phyloP scores from a whole-genome alignment of 1,284 basidiomycete species.

The Volvariella volvacea region DNA sequence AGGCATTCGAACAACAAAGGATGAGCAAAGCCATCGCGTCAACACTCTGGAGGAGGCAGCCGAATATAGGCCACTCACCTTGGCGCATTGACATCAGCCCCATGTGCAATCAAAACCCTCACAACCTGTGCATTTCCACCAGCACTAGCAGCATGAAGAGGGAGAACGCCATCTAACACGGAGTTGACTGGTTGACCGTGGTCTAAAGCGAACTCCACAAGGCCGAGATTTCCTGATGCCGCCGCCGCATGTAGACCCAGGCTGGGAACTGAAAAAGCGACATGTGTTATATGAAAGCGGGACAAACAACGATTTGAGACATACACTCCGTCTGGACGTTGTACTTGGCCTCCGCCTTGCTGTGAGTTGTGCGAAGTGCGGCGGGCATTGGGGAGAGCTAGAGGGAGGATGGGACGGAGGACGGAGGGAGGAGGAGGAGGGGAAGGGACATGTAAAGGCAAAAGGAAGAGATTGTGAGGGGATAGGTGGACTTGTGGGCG shows the following conservation, averaged over 20 bases:
- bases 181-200: slow-evolving; percentile 93
- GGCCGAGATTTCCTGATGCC: slow-evolving; percentile 80
- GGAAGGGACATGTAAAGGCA: not conserved
- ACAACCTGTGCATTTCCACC: slow-evolving; percentile 85
- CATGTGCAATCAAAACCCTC: slow-evolving; percentile 78
- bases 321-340: slow-evolving; percentile 76
- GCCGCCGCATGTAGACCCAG: slow-evolving; percentile 88
- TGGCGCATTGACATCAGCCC: slow-evolving; percentile 91
- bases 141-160: slow-evolving; percentile 85
- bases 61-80: too few species aligned
- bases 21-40: too few species aligned
- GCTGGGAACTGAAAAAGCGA: slow-evolving; percentile 59
- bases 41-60: too few species aligned
- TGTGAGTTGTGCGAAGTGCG: slow-evolving; percentile 27
- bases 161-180: slow-evolving; percentile 86
- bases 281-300: slow-evolving; percentile 6
- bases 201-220: slow-evolving; percentile 83
- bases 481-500: not conserved
- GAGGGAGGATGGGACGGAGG: not conserved
- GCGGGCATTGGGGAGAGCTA: slow-evolving; percentile 17
- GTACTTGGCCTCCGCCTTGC: slow-evolving; percentile 61
- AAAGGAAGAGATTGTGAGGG: not conserved
- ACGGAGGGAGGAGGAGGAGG: not conserved
- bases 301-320: slow-evolving; percentile 18
- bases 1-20: slow-evolving; percentile 7